phyloP scores from a whole-genome alignment of 129 eudicot species.

The Centrapalus pauciflorus region DNA sequence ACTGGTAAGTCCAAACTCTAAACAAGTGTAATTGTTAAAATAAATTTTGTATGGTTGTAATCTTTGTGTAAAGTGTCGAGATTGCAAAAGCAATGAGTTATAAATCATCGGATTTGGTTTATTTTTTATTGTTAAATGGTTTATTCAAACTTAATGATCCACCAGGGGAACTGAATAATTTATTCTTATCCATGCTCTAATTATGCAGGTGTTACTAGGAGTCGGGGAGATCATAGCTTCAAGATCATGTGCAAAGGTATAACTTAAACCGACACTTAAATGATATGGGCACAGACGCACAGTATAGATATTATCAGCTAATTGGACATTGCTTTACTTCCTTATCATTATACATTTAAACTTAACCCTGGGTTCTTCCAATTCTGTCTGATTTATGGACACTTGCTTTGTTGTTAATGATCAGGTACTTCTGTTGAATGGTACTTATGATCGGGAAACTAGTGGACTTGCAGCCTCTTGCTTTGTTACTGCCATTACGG shows the following conservation, averaged over 20 bases:
- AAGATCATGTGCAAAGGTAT: constrained; percentile 83
- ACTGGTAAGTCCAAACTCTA: constrained; percentile 49
- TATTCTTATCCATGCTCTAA: neutral
- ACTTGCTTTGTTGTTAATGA: constrained; percentile 2
- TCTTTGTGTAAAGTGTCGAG: neutral
- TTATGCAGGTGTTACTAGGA: constrained; percentile 70
- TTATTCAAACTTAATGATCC: too few relatives aligned
- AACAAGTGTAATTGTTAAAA: neutral
- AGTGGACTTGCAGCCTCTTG: constrained; percentile 73
- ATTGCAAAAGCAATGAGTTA: too few relatives aligned
- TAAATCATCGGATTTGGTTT: too few relatives aligned
- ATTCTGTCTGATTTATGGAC: too few relatives aligned
- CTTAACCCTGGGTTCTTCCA: too few relatives aligned
- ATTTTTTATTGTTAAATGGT: too few relatives aligned
- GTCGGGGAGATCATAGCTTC: constrained; percentile 87
- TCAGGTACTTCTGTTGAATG: constrained; percentile 89
- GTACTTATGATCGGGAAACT: constrained; percentile 87
- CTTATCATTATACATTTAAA: too few relatives aligned
- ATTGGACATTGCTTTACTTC: too few relatives aligned
- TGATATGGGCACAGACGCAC: neutral
- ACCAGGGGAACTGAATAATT: too few relatives aligned
- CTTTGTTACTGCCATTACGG: constrained; percentile 85
- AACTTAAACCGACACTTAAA: neutral
- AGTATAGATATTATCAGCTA: too few relatives aligned
- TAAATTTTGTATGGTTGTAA: neutral